Conservation (phyloP, 2,329 filamentous ascomycete genomes). For the Septoria linicola region DNA sequence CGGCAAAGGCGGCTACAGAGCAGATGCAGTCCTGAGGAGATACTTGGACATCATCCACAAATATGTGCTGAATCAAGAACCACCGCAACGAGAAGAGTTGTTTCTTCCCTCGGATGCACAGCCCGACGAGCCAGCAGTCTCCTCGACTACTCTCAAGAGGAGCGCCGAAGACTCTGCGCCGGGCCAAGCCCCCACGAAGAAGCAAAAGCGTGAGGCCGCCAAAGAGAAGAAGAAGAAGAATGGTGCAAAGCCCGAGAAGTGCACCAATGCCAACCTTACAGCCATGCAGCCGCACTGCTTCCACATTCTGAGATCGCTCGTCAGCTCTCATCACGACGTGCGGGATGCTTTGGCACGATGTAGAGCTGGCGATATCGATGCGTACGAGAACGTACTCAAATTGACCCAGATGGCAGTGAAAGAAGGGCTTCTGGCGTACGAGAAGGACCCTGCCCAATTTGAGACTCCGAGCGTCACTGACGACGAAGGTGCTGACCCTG, state of each 20-base stretch:
- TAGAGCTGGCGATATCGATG: conserved; percentile 67
- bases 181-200: conserved; percentile 54
- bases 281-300: conserved; percentile 92
- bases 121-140: conserved; percentile 34
- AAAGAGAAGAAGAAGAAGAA: conserved; percentile 39
- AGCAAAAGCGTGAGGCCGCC: conserved; percentile 46
- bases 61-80: conserved; percentile 66
- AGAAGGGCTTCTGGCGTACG: conserved; percentile 68
- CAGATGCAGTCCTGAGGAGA: conserved; percentile 81
- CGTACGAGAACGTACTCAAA: conserved; percentile 72
- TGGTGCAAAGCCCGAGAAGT: conserved; percentile 46
- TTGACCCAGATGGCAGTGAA: conserved; percentile 75
- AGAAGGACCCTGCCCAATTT: conserved; percentile 43
- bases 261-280: conserved; percentile 64
- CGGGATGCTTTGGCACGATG: conserved; percentile 76
- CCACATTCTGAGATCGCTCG: conserved; percentile 79
- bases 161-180: conserved; percentile 43
- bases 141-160: conserved; percentile 30
- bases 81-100: conserved; percentile 68
- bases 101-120: conserved; percentile 62
- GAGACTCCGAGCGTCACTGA: conserved; percentile 28
- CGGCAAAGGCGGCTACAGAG: conserved; percentile 78
- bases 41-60: conserved; percentile 89
- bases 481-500: conserved; percentile 27
- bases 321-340: conserved; percentile 76